Conservation (phyloP, 192 early-diverging fungal genomes). For the Mortierella alpina region DNA sequence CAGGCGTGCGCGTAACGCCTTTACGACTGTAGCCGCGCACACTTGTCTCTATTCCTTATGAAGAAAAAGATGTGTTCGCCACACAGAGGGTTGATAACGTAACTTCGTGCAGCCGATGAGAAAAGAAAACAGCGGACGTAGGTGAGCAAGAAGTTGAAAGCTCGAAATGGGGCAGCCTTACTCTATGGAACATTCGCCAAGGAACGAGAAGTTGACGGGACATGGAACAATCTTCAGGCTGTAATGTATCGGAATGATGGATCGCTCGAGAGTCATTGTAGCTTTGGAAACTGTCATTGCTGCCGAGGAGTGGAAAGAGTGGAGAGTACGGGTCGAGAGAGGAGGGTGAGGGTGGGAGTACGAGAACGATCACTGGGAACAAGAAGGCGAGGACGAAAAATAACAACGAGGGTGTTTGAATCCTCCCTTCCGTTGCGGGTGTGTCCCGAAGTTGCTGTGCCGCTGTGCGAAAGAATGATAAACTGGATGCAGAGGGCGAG, state of each 20-base stretch:
- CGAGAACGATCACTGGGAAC: neutral
- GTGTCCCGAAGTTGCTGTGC: too few species aligned
- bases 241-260: constrained; percentile 78
- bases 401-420: too few species aligned
- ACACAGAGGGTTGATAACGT: too few species aligned
- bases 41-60: too few species aligned
- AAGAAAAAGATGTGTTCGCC: neutral
- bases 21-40: too few species aligned
- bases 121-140: too few species aligned
- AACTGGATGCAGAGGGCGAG: too few species aligned
- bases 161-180: constrained; percentile 17
- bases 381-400: neutral
- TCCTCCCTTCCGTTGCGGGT: too few species aligned
- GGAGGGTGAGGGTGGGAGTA: neutral
- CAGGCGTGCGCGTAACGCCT: too few species aligned
- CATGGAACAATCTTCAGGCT: constrained; percentile 72
- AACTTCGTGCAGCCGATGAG: too few species aligned
- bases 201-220: constrained; percentile 75
- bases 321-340: neutral
- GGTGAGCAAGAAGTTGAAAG: too few species aligned
- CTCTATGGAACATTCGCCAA: constrained; percentile 75
- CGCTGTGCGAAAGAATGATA: too few species aligned
- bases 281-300: neutral
- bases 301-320: neutral
- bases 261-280: constrained; percentile 27